Evolutionary conservation across 768 basidiomycete species (phyloP).

Genomic region (Tulasnella sp.): DNA sequence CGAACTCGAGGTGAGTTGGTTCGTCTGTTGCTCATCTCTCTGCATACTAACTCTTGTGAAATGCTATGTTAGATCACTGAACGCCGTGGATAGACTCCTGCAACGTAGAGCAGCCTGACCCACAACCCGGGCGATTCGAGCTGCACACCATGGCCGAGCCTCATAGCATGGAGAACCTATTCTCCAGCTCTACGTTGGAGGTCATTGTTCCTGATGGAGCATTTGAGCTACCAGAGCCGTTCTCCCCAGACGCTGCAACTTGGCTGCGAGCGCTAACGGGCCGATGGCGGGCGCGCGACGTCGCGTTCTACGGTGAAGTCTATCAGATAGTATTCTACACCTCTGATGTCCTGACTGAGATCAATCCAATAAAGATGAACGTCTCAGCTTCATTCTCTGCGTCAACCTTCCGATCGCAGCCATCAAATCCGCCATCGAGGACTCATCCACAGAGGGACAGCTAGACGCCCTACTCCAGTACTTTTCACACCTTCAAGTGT

Average conservation of each 20-base stretch:
- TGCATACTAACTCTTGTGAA: too few relatives aligned
- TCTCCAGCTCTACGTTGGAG: not conserved
- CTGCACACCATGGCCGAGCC: not conserved
- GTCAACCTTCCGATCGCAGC: slow-evolving; percentile 23
- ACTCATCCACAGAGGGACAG: slow-evolving; percentile 20
- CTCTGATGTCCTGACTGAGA: not conserved
- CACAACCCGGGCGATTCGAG: too few relatives aligned
- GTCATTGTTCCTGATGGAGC: slow-evolving; percentile 5
- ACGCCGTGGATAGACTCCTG: too few relatives aligned
- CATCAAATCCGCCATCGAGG: slow-evolving; percentile 28
- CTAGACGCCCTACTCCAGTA: slow-evolving; percentile 31
- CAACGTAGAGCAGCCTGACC: too few relatives aligned
- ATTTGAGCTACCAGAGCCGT: slow-evolving; percentile 1
- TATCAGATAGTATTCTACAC: too few relatives aligned
- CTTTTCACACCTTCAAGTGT: slow-evolving; percentile 66
- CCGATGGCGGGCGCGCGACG: not conserved
- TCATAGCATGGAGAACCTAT: not conserved
- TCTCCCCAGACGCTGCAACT: not conserved
- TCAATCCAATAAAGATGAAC: slow-evolving; percentile 23
- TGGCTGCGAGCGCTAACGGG: not conserved
- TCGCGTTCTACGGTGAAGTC: slow-evolving; percentile 16
- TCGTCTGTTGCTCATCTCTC: too few relatives aligned
- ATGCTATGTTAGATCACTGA: too few relatives aligned
- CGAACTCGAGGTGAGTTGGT: not conserved
- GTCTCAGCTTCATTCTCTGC: slow-evolving; percentile 26